Conservation (phyloP, 495 filamentous ascomycete species). For the Xylaria telfairii region DNA sequence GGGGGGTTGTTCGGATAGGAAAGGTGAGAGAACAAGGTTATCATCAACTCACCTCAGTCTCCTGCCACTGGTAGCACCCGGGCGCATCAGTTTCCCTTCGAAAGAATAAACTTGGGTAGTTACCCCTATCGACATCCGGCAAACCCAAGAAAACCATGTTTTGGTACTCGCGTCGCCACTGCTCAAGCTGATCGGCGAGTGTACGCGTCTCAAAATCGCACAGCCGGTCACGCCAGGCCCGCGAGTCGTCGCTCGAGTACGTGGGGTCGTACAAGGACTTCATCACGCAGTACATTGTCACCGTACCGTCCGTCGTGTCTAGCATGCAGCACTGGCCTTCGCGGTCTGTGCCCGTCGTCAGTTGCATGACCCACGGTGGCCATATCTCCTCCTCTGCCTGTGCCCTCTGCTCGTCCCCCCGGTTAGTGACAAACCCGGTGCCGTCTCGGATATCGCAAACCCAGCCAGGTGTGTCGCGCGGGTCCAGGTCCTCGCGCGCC, state of each 20-base stretch:
- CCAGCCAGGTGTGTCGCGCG: constrained; percentile 23
- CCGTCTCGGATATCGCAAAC: not conserved
- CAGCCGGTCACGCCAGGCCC: constrained; percentile 26
- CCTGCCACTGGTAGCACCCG: not conserved
- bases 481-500: not conserved
- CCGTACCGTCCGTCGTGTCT: constrained; percentile 30
- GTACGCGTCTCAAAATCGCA: constrained; percentile 14
- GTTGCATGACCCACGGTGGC: constrained; percentile 32
- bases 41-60: not conserved
- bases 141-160: not conserved
- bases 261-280: constrained; percentile 23
- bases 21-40: not conserved
- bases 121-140: not conserved
- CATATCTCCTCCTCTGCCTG: constrained; percentile 20
- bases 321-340: constrained; percentile 19
- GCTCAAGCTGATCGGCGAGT: not conserved
- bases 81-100: not conserved
- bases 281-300: constrained; percentile 23
- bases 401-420: not conserved
- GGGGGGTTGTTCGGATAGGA: no score
- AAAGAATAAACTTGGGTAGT: not conserved
- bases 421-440: not conserved
- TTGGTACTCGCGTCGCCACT: not conserved
- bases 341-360: constrained; percentile 27
- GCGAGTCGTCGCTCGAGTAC: constrained; percentile 25